Evolutionary conservation across 2,329 filamentous ascomycete species (phyloP).

Genomic region (Ophiognomonia clavigignenti-juglandacearum): DNA sequence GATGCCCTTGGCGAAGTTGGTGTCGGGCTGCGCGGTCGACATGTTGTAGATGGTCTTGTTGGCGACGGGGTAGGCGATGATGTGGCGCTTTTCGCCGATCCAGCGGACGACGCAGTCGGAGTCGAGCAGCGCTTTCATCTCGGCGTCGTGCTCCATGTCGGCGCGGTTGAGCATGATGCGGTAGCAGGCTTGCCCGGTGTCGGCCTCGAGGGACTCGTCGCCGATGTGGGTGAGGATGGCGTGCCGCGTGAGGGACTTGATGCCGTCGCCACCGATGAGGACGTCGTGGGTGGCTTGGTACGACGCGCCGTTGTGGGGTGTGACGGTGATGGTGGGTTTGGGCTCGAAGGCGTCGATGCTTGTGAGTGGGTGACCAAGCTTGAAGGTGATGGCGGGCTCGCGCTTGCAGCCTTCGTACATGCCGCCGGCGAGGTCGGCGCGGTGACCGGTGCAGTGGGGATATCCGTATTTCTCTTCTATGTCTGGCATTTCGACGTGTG

Average conservation of each 20-base stretch:
- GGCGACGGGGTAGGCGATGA: conserved; percentile 72
- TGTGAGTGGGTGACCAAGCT: conserved; percentile 56
- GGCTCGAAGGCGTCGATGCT: conserved; percentile 55
- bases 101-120: conserved; percentile 65
- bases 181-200: conserved; percentile 74
- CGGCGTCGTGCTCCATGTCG: conserved; percentile 60
- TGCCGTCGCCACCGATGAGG: conserved; percentile 49
- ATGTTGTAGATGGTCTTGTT: conserved; percentile 63
- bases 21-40: conserved; percentile 57
- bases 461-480: conserved; percentile 66
- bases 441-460: conserved; percentile 76
- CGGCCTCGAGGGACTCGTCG: conserved; percentile 51
- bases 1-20: conserved; percentile 53
- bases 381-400: conserved; percentile 60
- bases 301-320: conserved; percentile 50
- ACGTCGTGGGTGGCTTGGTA: conserved; percentile 50
- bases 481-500: conserved; percentile 64
- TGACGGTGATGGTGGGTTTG: conserved; percentile 54
- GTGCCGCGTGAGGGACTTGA: conserved; percentile 47
- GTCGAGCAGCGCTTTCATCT: conserved; percentile 63
- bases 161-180: conserved; percentile 69
- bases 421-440: conserved; percentile 63
- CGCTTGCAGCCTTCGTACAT: conserved; percentile 67
- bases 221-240: conserved; percentile 50
- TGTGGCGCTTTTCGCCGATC: conserved; percentile 71